Base-by-base conservation (phyloP, 2,329 filamentous ascomycete species). In the Pseudopyricularia cyperi region DNA sequence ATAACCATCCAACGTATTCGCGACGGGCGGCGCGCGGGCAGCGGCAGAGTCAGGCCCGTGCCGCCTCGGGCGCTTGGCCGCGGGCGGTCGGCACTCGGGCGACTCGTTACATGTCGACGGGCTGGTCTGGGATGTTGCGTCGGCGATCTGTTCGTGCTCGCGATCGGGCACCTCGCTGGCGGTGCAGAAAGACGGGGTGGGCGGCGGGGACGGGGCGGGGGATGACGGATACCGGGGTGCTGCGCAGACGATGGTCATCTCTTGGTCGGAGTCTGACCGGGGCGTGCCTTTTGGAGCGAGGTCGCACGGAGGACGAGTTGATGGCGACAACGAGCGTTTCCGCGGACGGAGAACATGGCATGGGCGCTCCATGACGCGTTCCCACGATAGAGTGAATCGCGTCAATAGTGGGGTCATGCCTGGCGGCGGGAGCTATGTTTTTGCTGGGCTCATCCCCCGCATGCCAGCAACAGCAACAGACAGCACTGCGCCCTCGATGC, bases 1-100 rank as follows among this genome's bases (percentile, higher is more conserved):
- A 65, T 82, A 85, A 4, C 39, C 39, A 7, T 44, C 39, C 1
- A 15, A 15, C 22, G 2, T 6, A 3, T 3, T 7, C 39, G 24
- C 19, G 12, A 28, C 39, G 3, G 60, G 61, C 48, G 60, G 24
- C 22, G 24, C 33, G 15, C 6, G 22, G 3, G n/a, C 49, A 7
- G 9, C 37, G 7, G 2, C 35, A 6, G 17, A 19, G 17, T n/a
- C 49, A 22, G 9, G n/a, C 3, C 37, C 49, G 3, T 30, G 19
- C 15, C 17, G n/a, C 5, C 26, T 12, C 11, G 19, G 5, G 32
- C 33, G 26, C n/a, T 37, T 30, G 4, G 49, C 37, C 24, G 24
- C 42, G 19, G 42, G 19, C 14, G 28, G n/a, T 24, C 26, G 19
- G 15, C 7, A 26, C 28, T 19, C 24, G 24, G 2, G 49, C 49